phyloP scores from a whole-genome alignment of 2,329 filamentous ascomycete genomes.

The Rachicladosporium sp. region DNA sequence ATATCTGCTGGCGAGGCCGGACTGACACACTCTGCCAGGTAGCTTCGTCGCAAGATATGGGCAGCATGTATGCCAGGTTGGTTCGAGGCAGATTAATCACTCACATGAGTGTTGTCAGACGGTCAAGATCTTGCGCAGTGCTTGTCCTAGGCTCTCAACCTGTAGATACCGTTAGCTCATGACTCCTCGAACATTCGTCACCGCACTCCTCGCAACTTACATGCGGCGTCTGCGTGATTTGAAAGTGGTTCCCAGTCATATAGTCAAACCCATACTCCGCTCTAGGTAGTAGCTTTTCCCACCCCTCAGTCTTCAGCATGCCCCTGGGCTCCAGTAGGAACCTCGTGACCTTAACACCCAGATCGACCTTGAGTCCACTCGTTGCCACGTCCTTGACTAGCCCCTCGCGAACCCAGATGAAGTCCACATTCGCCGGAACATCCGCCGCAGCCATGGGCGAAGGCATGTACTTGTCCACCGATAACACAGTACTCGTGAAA shows the following conservation, averaged over 20 bases:
- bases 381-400: slow-evolving; percentile 17
- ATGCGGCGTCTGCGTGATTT: slow-evolving; percentile 20
- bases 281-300: slow-evolving; percentile 19
- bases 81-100: no score
- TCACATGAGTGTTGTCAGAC: no score
- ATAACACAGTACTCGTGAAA: slow-evolving; percentile 59
- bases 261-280: slow-evolving; percentile 16
- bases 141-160: slow-evolving; percentile 11
- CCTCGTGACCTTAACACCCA: slow-evolving; percentile 19
- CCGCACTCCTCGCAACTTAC: slow-evolving; percentile 9
- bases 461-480: slow-evolving; percentile 33
- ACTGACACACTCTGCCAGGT: no score
- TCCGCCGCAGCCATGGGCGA: slow-evolving; percentile 10
- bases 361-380: slow-evolving; percentile 18
- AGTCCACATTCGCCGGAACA: slow-evolving; percentile 16
- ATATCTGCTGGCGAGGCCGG: no score
- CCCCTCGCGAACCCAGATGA: slow-evolving; percentile 21
- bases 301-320: slow-evolving; percentile 17
- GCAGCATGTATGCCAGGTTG: no score
- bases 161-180: slow-evolving; percentile 1
- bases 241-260: slow-evolving; percentile 22
- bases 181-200: no score
- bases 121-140: slow-evolving; percentile 3
- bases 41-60: no score
- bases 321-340: slow-evolving; percentile 20